phyloP scores from a whole-genome alignment of 805 yeast species.

The Torulaspora delbrueckii region DNA sequence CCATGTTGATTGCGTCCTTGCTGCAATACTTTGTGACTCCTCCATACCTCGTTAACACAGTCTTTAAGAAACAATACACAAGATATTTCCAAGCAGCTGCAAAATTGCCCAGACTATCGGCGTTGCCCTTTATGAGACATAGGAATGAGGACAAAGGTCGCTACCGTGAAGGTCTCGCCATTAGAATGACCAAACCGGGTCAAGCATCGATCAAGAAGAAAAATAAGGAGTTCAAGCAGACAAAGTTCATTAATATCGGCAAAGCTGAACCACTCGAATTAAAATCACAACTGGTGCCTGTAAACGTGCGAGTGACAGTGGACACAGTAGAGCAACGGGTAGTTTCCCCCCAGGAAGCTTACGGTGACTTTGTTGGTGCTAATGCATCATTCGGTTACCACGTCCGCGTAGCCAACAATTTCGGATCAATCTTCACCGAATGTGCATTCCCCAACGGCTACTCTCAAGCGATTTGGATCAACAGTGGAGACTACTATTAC shows the following conservation, averaged over 20 bases:
- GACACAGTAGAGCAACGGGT: conserved; percentile 56
- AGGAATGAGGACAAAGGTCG: conserved; percentile 38
- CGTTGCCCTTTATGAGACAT: conserved; percentile 66
- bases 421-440: conserved; percentile 67
- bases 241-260: conserved; percentile 78
- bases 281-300: conserved; percentile 57
- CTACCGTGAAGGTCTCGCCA: conserved; percentile 57
- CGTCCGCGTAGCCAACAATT: conserved; percentile 59
- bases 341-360: conserved; percentile 68
- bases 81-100: conserved; percentile 57
- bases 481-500: conserved; percentile 60
- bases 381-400: conserved; percentile 64
- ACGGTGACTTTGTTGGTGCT: conserved; percentile 54
- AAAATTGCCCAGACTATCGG: conserved; percentile 64
- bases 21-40: conserved; percentile 83
- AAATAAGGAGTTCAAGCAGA: conserved; percentile 50
- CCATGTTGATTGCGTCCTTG: conserved; percentile 59
- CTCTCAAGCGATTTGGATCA: conserved; percentile 57
- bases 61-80: conserved; percentile 47
- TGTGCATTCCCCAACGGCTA: conserved; percentile 64
- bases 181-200: conserved; percentile 38
- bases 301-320: conserved; percentile 76
- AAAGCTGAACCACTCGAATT: conserved; percentile 54
- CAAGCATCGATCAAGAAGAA: conserved; percentile 30
- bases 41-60: conserved; percentile 62